phyloP scores from a whole-genome alignment of 169 alveolate species.

The Eimeria brunetti region DNA sequence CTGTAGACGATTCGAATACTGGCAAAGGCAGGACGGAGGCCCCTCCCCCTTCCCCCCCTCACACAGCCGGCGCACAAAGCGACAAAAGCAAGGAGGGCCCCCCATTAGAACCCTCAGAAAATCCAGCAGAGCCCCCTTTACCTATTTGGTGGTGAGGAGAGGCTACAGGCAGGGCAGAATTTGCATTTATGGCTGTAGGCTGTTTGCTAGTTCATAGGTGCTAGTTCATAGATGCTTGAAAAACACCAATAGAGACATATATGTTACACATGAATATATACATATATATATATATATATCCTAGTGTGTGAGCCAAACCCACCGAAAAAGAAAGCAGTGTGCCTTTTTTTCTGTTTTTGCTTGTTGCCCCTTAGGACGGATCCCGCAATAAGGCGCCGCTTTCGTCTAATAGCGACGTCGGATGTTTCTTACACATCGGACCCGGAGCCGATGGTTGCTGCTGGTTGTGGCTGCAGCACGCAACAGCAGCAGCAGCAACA shows the following conservation, averaged over 20 bases:
- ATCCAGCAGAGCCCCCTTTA: background rate
- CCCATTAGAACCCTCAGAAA: background rate
- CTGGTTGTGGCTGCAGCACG: background rate
- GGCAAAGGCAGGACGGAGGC: background rate
- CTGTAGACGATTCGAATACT: background rate
- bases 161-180: background rate
- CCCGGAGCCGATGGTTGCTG: background rate
- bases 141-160: background rate
- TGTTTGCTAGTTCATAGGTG: background rate
- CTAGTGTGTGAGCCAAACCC: background rate
- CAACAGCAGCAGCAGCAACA: background rate
- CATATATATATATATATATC: no score
- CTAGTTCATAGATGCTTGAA: background rate
- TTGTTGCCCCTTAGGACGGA: background rate
- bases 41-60: background rate
- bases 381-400: background rate
- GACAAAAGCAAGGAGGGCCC: background rate
- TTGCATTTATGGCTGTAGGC: background rate
- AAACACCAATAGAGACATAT: no score
- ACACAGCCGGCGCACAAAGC: background rate
- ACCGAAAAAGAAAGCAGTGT: background rate
- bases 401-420: background rate
- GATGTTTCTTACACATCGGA: slow-evolving; percentile 4
- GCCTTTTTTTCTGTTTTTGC: background rate
- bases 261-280: no score